Conservation (phyloP, 1,139 yeast genomes). For the Suhomyces bokatorum region DNA sequence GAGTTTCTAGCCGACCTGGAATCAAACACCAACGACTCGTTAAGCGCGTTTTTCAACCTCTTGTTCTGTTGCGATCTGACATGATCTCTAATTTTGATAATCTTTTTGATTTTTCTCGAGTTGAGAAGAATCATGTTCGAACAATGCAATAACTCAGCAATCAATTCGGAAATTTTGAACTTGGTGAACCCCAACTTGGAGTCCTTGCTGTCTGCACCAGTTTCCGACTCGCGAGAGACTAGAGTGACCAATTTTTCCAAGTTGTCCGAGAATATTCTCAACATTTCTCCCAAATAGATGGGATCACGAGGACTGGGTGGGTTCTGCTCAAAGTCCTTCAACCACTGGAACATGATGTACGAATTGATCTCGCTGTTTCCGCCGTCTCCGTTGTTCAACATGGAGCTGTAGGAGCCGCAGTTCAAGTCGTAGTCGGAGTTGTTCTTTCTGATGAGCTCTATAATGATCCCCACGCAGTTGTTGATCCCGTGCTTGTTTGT, state of each 20-base stretch:
- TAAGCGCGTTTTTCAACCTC: conserved; percentile 36
- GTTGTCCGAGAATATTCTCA: conserved; percentile 41
- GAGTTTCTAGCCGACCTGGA: conserved; percentile 10
- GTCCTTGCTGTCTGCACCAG: conserved; percentile 16
- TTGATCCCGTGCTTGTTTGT: conserved; percentile 50
- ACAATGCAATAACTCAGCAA: conserved; percentile 50
- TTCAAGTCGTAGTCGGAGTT: conserved; percentile 50
- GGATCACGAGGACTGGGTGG: conserved; percentile 52
- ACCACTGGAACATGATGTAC: conserved; percentile 48
- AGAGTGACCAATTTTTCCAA: conserved; percentile 33
- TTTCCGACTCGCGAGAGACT: conserved; percentile 18
- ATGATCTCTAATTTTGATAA: conserved; percentile 38
- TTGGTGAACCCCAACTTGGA: conserved; percentile 42
- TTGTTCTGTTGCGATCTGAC: conserved; percentile 34
- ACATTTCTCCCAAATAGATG: conserved; percentile 47
- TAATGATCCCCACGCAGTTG: conserved; percentile 49
- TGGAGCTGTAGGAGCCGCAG: conserved; percentile 42
- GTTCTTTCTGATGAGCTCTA: conserved; percentile 48
- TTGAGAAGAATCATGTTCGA: conserved; percentile 51
- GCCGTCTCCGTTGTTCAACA: conserved; percentile 32
- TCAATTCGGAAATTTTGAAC: conserved; percentile 45
- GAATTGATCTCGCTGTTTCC: conserved; percentile 43
- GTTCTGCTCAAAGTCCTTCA: conserved; percentile 49
- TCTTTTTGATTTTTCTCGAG: conserved; percentile 38
- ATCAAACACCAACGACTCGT: conserved; percentile 25